Evolutionary conservation across 768 basidiomycete genomes (phyloP), one percentile per base, ranked within the genome.

Genomic region (Cytidiella melzeri): DNA sequence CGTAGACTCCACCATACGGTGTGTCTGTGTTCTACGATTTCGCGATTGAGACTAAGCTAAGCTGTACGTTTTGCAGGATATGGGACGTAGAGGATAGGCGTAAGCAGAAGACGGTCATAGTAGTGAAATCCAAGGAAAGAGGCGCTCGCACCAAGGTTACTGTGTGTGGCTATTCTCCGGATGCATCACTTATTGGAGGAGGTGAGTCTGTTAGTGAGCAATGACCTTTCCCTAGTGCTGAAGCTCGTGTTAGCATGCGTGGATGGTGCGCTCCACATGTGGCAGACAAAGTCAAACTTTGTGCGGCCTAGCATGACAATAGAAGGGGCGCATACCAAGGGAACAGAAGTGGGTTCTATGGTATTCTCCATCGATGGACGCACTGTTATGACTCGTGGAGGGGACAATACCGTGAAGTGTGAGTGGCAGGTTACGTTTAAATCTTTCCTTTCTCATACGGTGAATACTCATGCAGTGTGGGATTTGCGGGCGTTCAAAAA

Each of bases 401-500:
- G 89, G 1, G 96, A 99, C 69, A 87, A 94, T 63, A 95, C 92
- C 1, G 86, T 97, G 48, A 99, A 98, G 70, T 67, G 95, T 96
- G 68, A 55, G 92, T 81, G 41, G 15, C 30, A 34, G 7, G 30
- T 7, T 34, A 34, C 30, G 30, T 34, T 7, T 7, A 15, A 34
- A 34, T 7, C 30, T 7, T 7, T 34, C 9, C 30, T 7, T 34
- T 7, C 30, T 34, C 7, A 34, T 34, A 34, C 30, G 9, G 30
- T 10, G 18, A 5, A 13, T n/a, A n/a, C 38, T 38, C 21, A 13
- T 15, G 34, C 55, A 98, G 95, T 97, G 40, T 99, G 96, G 96
- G 95, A 98, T 65, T 68, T 92, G 23, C 82, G 91, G 48, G 76
- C 85, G 10, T 90, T 98, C 74, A 92, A 89, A 66, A 92, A 88